Base-by-base conservation (phyloP, 495 filamentous ascomycete species). In the Aspergillus coremiiformis region DNA sequence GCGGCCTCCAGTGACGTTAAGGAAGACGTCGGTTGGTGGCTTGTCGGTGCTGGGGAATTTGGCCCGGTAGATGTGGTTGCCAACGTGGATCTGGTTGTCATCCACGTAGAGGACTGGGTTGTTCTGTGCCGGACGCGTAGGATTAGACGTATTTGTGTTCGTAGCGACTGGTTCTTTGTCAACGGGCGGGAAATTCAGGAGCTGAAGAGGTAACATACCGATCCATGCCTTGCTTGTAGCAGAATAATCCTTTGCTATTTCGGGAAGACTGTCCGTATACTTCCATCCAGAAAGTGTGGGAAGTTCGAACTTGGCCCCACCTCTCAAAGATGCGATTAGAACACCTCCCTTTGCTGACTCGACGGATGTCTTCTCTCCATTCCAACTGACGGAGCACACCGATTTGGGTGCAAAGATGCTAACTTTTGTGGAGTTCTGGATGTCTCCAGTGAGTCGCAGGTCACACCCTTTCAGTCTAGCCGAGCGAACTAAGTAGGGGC, bases 61-160 rank as follows among this genome's bases (percentile, higher is more conserved):
- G 32, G 85, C 87, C 12, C 87, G 77, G 71, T 79, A 90, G 23
- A 90, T 63, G 4, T 86, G 71, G 26, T 76, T 72, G 27, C 86
- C 87, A 9, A 80, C 78, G 61, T 87, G 76, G 69, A 80, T 45
- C 63, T 62, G 83, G 55, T 91, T 89, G 66, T 90, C 85, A 45
- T 77, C 77, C 0, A 74, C 74, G 53, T 84, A 87, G n/a, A 72
- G 53, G 5, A 70, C 68, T 2, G 68, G 68, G 0, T 88, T 75
- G 5, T 75, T 81, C 1, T 3, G 37, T 3, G 69, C 77, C 1
- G 83, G 82, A 0, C 82, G 81, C 1, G 67, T 66, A 0, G 81
- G 75, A 60, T 87, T 87, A 44, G 77, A 73, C 0, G 83, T 80
- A 22, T 68, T 75, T 26, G 64, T 73, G n/a, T 80, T 72, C 59